Conservation (phyloP, 495 filamentous ascomycete genomes). For the Lasiosphaeria miniovina region DNA sequence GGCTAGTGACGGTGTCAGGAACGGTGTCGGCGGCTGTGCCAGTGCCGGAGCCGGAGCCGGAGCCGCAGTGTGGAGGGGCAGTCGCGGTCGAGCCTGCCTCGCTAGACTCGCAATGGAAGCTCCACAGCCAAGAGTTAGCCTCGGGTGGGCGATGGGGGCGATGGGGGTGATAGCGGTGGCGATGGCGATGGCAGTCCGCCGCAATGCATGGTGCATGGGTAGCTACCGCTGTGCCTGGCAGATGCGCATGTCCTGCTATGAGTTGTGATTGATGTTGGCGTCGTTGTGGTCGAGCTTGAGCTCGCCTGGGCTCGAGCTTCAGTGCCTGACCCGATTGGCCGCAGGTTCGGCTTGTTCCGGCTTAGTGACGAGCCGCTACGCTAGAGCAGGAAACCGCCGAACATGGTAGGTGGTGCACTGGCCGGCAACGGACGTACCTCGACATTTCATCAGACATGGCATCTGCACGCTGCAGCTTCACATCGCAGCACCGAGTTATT, state of each 20-base stretch:
- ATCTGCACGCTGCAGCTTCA: too few relatives aligned
- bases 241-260: not conserved
- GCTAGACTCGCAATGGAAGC: too few relatives aligned
- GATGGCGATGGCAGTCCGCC: constrained; percentile 6
- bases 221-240: not conserved
- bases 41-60: too few relatives aligned
- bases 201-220: constrained; percentile 22
- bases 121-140: too few relatives aligned
- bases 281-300: too few relatives aligned
- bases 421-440: not conserved
- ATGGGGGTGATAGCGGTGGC: not conserved
- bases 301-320: too few relatives aligned
- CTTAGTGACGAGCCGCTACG: not conserved
- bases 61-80: too few relatives aligned
- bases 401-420: not conserved
- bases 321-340: too few relatives aligned
- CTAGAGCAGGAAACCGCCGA: constrained; percentile 1
- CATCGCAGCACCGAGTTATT: too few relatives aligned
- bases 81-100: too few relatives aligned
- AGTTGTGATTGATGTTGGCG: not conserved
- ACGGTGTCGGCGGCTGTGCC: not conserved
- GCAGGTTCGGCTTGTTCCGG: not conserved
- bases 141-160: not conserved
- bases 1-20: not conserved
- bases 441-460: too few relatives aligned